Base-by-base conservation (phyloP, 257 asterid species). In the Rubia yunnanensis region DNA sequence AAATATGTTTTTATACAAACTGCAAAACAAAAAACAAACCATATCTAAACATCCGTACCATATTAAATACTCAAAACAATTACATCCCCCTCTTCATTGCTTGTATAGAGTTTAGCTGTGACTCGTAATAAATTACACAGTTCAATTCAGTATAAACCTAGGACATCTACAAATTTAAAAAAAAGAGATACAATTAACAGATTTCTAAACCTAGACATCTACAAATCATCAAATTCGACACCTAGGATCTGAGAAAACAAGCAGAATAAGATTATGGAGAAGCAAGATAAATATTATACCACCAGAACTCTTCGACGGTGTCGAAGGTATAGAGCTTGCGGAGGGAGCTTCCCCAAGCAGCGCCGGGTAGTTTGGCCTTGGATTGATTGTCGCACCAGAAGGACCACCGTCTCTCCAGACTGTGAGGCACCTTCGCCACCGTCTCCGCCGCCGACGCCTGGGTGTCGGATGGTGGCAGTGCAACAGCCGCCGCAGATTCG, bases 221-320 rank as follows among this genome's bases (percentile, higher is more conserved):
- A 5, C n/a, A 27, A 20, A 34, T 13, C 64, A 22, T 14, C 22
- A 63, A 63, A 41, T 23, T 53, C 46, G 57, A 63, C 3, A 30
- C 55, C 74, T 39, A 64, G 10, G 53, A 15, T 34, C 59, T 27
- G 17, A 17, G 44, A 23, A 41, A 28, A 39, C 57, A 20, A 50
- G 27, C 52, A 44, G 20, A 6, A 44, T 10, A 10, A 39, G 13
- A 39, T 15, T 39, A 39, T 0, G 48, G 48, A 10, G n/a, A n/a
- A n/a, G n/a, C n/a, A n/a, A n/a, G 18, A 39, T 39, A 39, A 17
- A 14, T 5, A 53, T 34, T n/a, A 36, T 79, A 92, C 98, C 95
- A 83, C 98, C 98, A 92, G 79, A 92, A 92, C 70, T 92, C 97
- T 63, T 92, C 97, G 39, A 92, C 95, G 34, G 96, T 92, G 50